Evolutionary conservation across 2,329 filamentous ascomycete species (phyloP).

Genomic region (Onygena corvina): DNA sequence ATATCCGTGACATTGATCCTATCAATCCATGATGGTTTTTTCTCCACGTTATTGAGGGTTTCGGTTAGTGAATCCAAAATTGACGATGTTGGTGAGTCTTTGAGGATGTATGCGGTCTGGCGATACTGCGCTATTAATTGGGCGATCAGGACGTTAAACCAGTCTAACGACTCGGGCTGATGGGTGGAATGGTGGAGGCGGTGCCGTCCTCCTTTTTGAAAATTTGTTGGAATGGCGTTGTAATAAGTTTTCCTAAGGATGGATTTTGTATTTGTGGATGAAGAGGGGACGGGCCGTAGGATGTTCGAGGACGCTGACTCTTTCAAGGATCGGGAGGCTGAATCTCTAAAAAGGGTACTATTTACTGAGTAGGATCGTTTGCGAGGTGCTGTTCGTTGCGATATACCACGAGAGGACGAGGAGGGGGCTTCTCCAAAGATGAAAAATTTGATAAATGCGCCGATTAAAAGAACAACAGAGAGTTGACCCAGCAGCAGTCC

Average conservation of each 20-base stretch:
- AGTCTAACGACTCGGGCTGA: constrained; percentile 91
- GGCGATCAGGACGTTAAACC: constrained; percentile 96
- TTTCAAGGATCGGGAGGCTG: constrained; percentile 34
- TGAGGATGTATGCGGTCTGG: constrained; percentile 81
- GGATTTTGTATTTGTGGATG: constrained; percentile 67
- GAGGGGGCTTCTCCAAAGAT: constrained; percentile 92
- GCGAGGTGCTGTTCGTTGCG: constrained; percentile 66
- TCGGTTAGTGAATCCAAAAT: constrained; percentile 77
- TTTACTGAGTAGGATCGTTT: constrained; percentile 57
- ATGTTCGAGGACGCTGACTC: constrained; percentile 51
- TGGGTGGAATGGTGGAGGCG: constrained; percentile 54
- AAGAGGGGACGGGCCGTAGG: constrained; percentile 56
- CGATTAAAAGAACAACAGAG: constrained; percentile 79
- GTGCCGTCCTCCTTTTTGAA: constrained; percentile 32
- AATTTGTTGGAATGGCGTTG: constrained; percentile 44
- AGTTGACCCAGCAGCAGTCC: constrained; percentile 88
- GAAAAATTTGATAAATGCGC: constrained; percentile 98
- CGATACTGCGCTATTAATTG: constrained; percentile 94
- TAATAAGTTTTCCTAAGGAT: constrained; percentile 97
- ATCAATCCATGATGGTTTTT: constrained; percentile 84
- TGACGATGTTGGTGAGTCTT: constrained; percentile 41
- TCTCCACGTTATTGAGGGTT: constrained; percentile 71
- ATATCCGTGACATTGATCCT: constrained; percentile 91
- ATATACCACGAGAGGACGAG: constrained; percentile 63
- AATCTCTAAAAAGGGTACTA: constrained; percentile 26